Evolutionary conservation across 1,139 yeast genomes (phyloP).

Genomic region (Blastobotrys aristatus): DNA sequence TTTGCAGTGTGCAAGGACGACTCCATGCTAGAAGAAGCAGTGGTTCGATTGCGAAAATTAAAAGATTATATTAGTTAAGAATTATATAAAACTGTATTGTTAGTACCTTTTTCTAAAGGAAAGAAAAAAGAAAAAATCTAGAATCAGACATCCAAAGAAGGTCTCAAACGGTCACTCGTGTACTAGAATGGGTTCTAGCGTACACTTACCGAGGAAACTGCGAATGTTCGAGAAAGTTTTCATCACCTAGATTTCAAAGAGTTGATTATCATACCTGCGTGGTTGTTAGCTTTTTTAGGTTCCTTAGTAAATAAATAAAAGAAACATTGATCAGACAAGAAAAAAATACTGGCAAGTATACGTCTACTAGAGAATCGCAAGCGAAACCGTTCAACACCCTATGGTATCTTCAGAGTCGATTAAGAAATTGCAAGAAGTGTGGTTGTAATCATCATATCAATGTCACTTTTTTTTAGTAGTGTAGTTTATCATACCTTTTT

Average conservation of each 20-base stretch:
- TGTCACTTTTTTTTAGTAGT: neutral
- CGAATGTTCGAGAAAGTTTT: constrained; percentile 75
- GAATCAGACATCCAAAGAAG: constrained; percentile 72
- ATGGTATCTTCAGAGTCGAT: constrained; percentile 84
- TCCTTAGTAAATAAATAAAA: constrained; percentile 4
- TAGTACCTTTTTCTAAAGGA: neutral
- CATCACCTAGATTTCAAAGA: constrained; percentile 55
- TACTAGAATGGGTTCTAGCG: constrained; percentile 75
- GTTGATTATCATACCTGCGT: constrained; percentile 7
- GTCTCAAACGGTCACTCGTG: constrained; percentile 67
- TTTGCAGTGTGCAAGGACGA: constrained; percentile 97
- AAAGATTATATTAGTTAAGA: constrained; percentile 52
- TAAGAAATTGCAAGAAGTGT: constrained; percentile 69
- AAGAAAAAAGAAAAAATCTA: neutral
- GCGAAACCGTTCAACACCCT: constrained; percentile 43
- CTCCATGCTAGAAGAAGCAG: constrained; percentile 72
- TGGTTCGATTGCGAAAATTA: constrained; percentile 61
- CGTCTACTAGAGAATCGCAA: constrained; percentile 38
- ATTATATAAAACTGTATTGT: constrained; percentile 1
- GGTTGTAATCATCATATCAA: constrained; percentile 32
- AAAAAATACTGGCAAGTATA: constrained; percentile 83
- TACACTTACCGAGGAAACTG: constrained; percentile 91
- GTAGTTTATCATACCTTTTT: constrained; percentile 1
- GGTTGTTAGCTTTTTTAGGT: constrained; percentile 6
- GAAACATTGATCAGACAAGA: constrained; percentile 49